Percentiles rank a stretch among this genome's conserved stretches.
Evolutionary conservation across 2,329 filamentous ascomycete genomes (phyloP).

Genomic region (Colletotrichum sp.): DNA sequence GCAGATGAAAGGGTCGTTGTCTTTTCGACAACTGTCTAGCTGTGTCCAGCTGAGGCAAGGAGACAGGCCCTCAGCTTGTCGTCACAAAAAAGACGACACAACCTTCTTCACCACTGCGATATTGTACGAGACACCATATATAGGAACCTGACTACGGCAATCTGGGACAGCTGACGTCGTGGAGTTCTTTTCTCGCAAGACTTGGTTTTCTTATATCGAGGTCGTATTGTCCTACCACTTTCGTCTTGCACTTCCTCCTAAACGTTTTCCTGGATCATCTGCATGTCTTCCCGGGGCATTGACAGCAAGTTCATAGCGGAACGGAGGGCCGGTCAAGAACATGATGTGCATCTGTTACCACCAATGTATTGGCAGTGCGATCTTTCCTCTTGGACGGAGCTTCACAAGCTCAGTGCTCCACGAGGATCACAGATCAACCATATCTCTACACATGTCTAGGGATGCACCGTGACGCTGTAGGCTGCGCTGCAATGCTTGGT

Average conservation of each 20-base stretch:
- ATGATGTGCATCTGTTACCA: not conserved
- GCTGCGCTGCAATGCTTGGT: not conserved
- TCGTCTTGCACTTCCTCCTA: too few relatives aligned
- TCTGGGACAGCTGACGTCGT: not conserved
- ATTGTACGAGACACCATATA: not conserved
- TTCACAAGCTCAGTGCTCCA: not conserved
- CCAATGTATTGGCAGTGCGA: not conserved
- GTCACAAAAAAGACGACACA: not conserved
- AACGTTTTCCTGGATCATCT: too few relatives aligned
- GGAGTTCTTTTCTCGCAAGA: too few relatives aligned
- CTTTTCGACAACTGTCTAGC: not conserved
- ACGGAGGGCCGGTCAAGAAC: not conserved
- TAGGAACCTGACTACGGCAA: not conserved
- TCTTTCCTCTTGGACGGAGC: not conserved
- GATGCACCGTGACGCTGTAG: not conserved
- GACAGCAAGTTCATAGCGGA: not conserved
- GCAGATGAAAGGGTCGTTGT: not conserved
- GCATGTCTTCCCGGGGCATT: not conserved
- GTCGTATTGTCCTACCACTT: too few relatives aligned
- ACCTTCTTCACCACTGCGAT: not conserved
- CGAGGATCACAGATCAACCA: not conserved
- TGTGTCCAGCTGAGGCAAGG: not conserved
- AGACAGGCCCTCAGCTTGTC: not conserved
- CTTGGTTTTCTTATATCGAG: too few relatives aligned
- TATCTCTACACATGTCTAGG: not conserved